Conservation (phyloP, 208 protist genomes). For the Leptomonas seymouri region DNA sequence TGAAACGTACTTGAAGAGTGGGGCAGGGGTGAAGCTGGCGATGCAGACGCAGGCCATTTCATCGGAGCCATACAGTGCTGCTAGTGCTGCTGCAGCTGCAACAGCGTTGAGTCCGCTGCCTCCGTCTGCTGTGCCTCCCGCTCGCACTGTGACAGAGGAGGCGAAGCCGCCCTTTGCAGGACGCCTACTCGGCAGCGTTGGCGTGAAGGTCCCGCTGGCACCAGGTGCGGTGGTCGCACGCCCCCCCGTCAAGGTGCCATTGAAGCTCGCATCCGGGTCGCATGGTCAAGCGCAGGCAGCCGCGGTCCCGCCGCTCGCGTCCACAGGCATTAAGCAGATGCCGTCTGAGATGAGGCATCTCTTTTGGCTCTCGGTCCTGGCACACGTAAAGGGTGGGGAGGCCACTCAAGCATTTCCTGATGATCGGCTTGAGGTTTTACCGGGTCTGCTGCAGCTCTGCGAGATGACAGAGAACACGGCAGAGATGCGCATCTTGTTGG, state of each 20-base stretch:
- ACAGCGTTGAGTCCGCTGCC: conserved; percentile 9
- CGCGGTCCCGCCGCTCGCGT: conserved; percentile 23
- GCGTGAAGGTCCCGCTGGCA: conserved; percentile 29
- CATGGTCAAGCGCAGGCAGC: conserved; percentile 9
- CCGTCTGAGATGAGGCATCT: conserved; percentile 71
- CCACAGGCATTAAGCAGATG: conserved; percentile 51
- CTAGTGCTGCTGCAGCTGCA: background rate
- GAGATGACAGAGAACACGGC: conserved; percentile 60
- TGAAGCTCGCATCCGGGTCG: conserved; percentile 25
- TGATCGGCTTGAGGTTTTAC: conserved; percentile 49
- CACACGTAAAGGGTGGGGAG: conserved; percentile 63
- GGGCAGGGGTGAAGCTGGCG: conserved; percentile 57
- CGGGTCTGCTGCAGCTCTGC: conserved; percentile 72
- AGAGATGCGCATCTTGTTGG: conserved; percentile 64
- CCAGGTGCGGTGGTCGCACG: conserved; percentile 17
- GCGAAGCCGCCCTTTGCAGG: conserved; percentile 24
- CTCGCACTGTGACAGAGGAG: conserved; percentile 8
- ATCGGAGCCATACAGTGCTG: conserved; percentile 5
- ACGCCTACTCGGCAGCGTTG: conserved; percentile 19
- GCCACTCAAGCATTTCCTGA: conserved; percentile 58
- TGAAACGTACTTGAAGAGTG: conserved; percentile 68
- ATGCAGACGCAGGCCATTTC: conserved; percentile 37
- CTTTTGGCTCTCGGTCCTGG: conserved; percentile 68
- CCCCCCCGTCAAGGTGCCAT: conserved; percentile 35
- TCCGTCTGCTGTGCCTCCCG: conserved; percentile 1